phyloP scores from a whole-genome alignment of 805 yeast species.

The Lipomyces yamanashiensis region DNA sequence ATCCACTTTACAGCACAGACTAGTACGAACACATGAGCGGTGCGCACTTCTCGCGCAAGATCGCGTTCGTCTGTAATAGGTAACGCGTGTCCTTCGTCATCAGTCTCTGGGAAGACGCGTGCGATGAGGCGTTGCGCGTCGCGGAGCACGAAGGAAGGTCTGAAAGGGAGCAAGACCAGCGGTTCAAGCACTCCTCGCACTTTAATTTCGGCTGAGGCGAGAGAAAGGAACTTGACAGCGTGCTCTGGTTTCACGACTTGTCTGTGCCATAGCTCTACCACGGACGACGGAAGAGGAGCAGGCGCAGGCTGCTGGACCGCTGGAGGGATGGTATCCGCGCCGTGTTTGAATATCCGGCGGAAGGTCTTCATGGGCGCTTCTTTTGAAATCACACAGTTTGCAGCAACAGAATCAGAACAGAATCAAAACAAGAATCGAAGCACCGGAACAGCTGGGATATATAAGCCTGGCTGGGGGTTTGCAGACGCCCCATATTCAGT shows the following conservation, averaged over 20 bases:
- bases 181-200: constrained; percentile 72
- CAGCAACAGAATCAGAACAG: neutral
- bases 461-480: neutral
- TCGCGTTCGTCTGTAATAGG: constrained; percentile 48
- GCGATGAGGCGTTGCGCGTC: constrained; percentile 63
- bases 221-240: constrained; percentile 70
- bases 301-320: neutral
- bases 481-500: neutral
- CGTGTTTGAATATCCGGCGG: constrained; percentile 5
- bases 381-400: neutral
- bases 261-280: constrained; percentile 20
- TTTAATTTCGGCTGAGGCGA: constrained; percentile 74
- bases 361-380: neutral
- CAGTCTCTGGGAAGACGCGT: constrained; percentile 61
- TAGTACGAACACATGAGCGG: constrained; percentile 63
- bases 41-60: constrained; percentile 52
- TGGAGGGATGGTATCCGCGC: neutral
- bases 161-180: constrained; percentile 72
- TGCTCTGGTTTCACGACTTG: constrained; percentile 8
- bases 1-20: constrained; percentile 77
- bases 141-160: constrained; percentile 62
- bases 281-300: neutral
- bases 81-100: constrained; percentile 43
- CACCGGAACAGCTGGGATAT: neutral
- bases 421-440: neutral